phyloP scores from a whole-genome alignment of 2,329 filamentous ascomycete genomes.

The Didymellaceae sp. region DNA sequence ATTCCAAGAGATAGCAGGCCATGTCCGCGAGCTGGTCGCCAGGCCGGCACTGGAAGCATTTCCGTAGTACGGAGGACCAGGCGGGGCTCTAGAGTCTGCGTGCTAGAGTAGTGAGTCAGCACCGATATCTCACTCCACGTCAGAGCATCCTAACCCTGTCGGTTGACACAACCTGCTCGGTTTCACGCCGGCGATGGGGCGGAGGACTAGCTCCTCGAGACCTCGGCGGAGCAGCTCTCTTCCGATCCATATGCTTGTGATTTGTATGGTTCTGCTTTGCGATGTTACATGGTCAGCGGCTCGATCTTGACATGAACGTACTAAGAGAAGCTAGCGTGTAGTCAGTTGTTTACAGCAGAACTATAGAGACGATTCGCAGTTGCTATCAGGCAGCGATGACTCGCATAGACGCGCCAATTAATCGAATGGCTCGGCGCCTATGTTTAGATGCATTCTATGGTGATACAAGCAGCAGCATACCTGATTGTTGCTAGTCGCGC shows the following conservation, averaged over 20 bases:
- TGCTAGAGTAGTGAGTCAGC: conserved; percentile 19
- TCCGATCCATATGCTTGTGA: conserved; percentile 20
- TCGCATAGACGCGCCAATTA: too few relatives aligned
- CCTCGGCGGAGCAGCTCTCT: conserved; percentile 21
- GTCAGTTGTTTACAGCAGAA: neutral
- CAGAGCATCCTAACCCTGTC: conserved; percentile 9
- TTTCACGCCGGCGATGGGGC: conserved; percentile 22
- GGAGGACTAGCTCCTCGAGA: conserved; percentile 31
- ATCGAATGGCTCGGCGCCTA: too few relatives aligned
- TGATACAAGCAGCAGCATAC: too few relatives aligned
- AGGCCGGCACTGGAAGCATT: conserved; percentile 19
- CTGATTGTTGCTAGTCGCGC: too few relatives aligned
- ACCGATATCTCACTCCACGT: neutral
- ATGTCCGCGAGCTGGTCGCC: conserved; percentile 4
- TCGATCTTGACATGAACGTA: neutral
- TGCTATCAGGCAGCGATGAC: too few relatives aligned
- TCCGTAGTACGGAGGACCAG: conserved; percentile 14
- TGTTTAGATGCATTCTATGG: too few relatives aligned
- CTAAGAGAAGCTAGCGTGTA: conserved; percentile 2
- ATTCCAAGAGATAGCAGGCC: conserved; percentile 6
- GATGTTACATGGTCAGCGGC: neutral
- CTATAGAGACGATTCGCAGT: neutral
- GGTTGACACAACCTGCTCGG: neutral
- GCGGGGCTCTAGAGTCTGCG: neutral
- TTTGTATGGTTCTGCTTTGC: neutral